Conservation (phyloP, 768 basidiomycete genomes). For the Omphalotus guepiniiformis region DNA sequence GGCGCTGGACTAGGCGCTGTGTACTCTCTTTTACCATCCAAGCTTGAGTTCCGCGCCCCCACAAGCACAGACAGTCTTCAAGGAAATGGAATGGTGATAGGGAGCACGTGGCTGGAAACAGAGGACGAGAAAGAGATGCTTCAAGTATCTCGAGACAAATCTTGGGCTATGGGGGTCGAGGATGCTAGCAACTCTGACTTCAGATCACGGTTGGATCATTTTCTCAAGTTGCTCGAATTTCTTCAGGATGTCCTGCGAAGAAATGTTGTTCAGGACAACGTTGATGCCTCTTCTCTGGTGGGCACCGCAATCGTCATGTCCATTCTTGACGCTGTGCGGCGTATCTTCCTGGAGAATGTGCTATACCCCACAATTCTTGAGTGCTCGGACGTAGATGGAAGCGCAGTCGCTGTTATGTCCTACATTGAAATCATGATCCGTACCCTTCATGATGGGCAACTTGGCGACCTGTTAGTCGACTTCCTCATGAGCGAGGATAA, state of each 20-base stretch:
- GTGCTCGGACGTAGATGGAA: constrained; percentile 91
- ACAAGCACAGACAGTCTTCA: constrained; percentile 32
- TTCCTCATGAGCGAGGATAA: constrained; percentile 87
- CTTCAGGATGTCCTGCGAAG: constrained; percentile 82
- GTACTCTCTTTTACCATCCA: constrained; percentile 86
- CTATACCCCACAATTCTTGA: constrained; percentile 91
- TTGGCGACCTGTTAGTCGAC: constrained; percentile 67
- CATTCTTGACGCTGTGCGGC: constrained; percentile 76
- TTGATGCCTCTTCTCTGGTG: constrained; percentile 62
- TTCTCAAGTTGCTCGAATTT: constrained; percentile 88
- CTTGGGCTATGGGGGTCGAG: constrained; percentile 64
- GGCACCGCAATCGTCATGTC: constrained; percentile 80
- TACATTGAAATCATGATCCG: constrained; percentile 89
- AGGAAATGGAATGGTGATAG: constrained; percentile 67
- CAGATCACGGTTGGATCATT: constrained; percentile 76
- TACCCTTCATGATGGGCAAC: constrained; percentile 62
- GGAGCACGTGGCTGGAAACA: constrained; percentile 50
- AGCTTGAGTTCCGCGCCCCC: constrained; percentile 65
- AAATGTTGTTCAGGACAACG: constrained; percentile 45
- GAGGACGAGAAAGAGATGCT: constrained; percentile 52
- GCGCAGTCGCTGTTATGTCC: constrained; percentile 92
- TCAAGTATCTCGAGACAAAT: constrained; percentile 46
- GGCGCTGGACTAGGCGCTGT: constrained; percentile 91
- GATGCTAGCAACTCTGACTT: constrained; percentile 74
- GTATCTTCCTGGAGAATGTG: constrained; percentile 89